Percentiles rank a stretch among this genome's conserved stretches.
phyloP scores from a whole-genome alignment of 768 basidiomycete species.

The Boletus tomentosulus region DNA sequence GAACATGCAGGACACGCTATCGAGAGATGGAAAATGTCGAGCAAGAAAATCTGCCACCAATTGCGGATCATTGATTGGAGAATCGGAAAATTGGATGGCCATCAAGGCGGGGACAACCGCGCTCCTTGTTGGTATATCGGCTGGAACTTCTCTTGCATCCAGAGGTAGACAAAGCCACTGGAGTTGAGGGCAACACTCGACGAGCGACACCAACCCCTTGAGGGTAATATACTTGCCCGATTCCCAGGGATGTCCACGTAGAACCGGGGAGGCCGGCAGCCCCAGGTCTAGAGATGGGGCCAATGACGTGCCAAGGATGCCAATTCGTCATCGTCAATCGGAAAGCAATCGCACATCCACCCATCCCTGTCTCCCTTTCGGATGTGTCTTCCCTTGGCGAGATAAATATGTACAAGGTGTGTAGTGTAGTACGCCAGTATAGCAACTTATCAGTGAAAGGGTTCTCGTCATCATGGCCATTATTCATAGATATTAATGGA shows the following conservation, averaged over 20 bases:
- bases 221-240: background rate
- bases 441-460: background rate
- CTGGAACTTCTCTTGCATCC: background rate
- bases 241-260: background rate
- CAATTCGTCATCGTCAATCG: no score
- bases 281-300: no score
- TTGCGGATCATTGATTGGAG: no score
- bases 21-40: no score
- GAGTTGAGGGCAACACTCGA: background rate
- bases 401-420: no score
- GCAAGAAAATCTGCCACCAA: no score
- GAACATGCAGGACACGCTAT: no score
- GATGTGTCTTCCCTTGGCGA: no score
- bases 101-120: background rate
- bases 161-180: background rate
- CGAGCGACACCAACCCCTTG: background rate
- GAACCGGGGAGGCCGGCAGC: no score
- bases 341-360: no score
- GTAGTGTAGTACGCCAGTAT: background rate
- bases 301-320: no score
- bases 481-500: conserved; percentile 36
- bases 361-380: no score
- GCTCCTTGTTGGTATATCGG: background rate
- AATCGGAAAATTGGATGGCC: background rate
- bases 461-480: background rate